phyloP scores from a whole-genome alignment of 1,284 basidiomycete genomes.

The Ustilago lituana region DNA sequence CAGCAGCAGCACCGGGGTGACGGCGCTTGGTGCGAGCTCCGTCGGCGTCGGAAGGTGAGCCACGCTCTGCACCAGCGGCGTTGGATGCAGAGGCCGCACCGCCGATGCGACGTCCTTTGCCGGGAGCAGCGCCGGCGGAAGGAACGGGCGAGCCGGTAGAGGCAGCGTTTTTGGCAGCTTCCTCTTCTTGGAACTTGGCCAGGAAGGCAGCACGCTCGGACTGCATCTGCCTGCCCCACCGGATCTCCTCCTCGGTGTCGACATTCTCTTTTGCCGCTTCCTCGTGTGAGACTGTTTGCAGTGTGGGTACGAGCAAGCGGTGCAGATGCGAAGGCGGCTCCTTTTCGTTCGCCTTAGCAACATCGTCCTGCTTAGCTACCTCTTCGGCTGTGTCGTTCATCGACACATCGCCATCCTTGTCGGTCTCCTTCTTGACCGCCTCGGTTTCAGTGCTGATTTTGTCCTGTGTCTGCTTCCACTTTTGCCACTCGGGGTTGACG shows the following conservation, averaged over 20 bases:
- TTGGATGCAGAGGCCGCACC: conserved; percentile 9
- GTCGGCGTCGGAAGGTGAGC: conserved; percentile 34
- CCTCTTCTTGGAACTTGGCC: conserved; percentile 60
- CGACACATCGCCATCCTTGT: conserved; percentile 39
- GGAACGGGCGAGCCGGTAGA: conserved; percentile 32
- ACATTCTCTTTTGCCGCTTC: conserved; percentile 56
- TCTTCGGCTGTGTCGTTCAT: conserved; percentile 19
- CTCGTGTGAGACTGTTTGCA: conserved; percentile 33
- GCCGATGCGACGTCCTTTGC: conserved; percentile 21
- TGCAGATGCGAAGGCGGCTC: conserved; percentile 50
- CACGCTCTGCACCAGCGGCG: conserved; percentile 22
- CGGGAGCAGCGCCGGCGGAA: conserved; percentile 28
- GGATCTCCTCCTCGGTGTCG: conserved; percentile 62
- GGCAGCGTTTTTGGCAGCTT: conserved; percentile 48
- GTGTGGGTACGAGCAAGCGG: conserved; percentile 50
- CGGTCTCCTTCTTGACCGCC: conserved; percentile 25
- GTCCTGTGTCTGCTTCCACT: conserved; percentile 48
- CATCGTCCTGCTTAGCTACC: conserved; percentile 10
- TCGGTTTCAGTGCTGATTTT: conserved; percentile 20
- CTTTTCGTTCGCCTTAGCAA: conserved; percentile 12
- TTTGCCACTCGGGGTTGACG: conserved; percentile 52
- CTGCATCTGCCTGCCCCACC: conserved; percentile 63
- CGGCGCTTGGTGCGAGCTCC: conserved; percentile 16
- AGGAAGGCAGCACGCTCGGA: conserved; percentile 60
- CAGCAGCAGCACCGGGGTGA: conserved; percentile 17